phyloP scores from a whole-genome alignment of 805 yeast species.

The Yamadazyma sp. region DNA sequence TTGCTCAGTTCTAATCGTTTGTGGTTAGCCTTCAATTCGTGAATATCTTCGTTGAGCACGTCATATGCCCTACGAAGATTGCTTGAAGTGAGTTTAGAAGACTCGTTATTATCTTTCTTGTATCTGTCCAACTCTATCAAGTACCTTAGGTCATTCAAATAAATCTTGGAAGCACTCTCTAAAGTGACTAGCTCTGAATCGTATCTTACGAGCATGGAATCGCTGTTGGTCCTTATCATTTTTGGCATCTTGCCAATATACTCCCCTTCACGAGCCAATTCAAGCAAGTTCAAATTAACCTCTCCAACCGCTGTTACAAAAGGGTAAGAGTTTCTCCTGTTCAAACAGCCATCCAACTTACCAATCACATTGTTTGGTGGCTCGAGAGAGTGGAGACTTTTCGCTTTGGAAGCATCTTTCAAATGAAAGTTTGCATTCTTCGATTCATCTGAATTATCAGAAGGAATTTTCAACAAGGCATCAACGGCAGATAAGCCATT shows the following conservation, averaged over 20 bases:
- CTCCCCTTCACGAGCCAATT: slow-evolving; percentile 10
- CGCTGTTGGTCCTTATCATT: slow-evolving; percentile 9
- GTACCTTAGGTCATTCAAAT: slow-evolving; percentile 12
- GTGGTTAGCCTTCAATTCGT: slow-evolving; percentile 27
- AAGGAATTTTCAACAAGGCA: slow-evolving; percentile 21
- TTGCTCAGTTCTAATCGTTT: slow-evolving; percentile 26
- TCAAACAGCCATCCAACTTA: slow-evolving; percentile 17
- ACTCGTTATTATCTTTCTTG: slow-evolving; percentile 15
- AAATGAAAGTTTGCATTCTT: slow-evolving; percentile 1
- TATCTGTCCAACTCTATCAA: slow-evolving; percentile 23
- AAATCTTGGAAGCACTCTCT: slow-evolving; percentile 9
- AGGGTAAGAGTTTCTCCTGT: slow-evolving; percentile 39
- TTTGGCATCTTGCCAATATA: neutral
- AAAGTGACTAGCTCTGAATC: slow-evolving; percentile 21
- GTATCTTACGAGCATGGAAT: slow-evolving; percentile 10
- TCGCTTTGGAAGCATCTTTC: slow-evolving; percentile 4
- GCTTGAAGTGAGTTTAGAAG: slow-evolving; percentile 12
- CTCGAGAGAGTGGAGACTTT: neutral
- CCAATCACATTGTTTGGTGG: neutral
- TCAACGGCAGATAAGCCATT: slow-evolving; percentile 17
- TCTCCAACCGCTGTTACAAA: slow-evolving; percentile 8
- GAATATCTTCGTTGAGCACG: slow-evolving; percentile 31
- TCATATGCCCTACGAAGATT: slow-evolving; percentile 22
- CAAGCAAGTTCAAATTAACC: slow-evolving; percentile 16
- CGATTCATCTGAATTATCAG: slow-evolving; percentile 7